These are phyloP conservation scores for Yarrowia galli DNA, from an alignment of 1,139 yeast genomes.

Conservation along the genomic window DNA sequence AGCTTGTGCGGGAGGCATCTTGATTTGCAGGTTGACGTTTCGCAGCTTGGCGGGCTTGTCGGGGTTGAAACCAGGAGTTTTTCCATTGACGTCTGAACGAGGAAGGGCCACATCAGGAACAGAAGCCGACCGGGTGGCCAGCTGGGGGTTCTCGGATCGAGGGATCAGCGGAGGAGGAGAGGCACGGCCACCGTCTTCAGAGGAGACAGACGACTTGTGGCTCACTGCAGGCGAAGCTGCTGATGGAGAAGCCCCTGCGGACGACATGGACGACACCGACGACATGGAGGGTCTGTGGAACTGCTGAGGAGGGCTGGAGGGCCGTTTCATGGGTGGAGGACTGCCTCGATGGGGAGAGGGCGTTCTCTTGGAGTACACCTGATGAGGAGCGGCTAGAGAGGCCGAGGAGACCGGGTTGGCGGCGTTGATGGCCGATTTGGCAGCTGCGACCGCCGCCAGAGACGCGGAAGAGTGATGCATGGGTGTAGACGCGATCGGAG, in stretches of 20 bases:
- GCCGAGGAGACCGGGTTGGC: constrained; percentile 18
- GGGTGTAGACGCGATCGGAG: constrained; percentile 1
- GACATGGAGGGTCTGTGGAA: constrained; percentile 22
- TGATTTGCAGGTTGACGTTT: constrained; percentile 36
- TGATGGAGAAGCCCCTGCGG: constrained; percentile 12
- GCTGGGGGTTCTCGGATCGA: constrained; percentile 16
- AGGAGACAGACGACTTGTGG: constrained; percentile 34
- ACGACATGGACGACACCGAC: constrained; percentile 30
- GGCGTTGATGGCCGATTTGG: constrained; percentile 17
- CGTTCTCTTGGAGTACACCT: constrained; percentile 17
- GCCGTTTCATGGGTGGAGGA: constrained; percentile 26
- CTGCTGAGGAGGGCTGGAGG: constrained; percentile 26
- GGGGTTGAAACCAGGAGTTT: constrained; percentile 1
- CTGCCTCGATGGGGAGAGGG: constrained; percentile 25
- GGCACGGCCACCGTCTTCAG: constrained; percentile 23
- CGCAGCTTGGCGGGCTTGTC: constrained; percentile 30
- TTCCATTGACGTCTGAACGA: constrained; percentile 13
- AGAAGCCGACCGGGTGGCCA: constrained; percentile 23
- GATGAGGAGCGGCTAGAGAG: constrained; percentile 21
- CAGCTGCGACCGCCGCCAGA: constrained; percentile 23
- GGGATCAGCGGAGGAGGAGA: constrained; percentile 23
- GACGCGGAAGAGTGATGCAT: constrained; percentile 32
- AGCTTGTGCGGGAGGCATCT: constrained; percentile 36
- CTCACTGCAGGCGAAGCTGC: constrained; percentile 28
- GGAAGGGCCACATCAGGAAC: constrained; percentile 7